Conservation (phyloP, 805 yeast species). For the Cyberlindnera maritima region DNA sequence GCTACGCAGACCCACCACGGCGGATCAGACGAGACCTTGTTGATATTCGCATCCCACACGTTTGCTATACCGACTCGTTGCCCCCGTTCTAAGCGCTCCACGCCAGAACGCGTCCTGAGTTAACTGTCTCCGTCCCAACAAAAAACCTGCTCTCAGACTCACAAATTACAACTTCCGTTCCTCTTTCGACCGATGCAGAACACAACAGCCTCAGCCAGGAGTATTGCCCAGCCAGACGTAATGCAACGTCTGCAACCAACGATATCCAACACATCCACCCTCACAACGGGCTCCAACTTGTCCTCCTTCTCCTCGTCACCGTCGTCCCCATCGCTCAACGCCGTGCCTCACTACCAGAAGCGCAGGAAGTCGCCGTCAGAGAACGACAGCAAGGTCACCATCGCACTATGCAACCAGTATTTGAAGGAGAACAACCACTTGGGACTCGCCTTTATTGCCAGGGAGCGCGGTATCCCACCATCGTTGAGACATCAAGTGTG, state of each 20-base stretch:
- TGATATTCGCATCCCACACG: no score
- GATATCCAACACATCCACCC: slow-evolving; percentile 20
- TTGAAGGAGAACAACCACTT: slow-evolving; percentile 61
- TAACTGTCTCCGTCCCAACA: no score
- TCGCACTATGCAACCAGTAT: slow-evolving; percentile 53
- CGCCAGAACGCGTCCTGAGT: no score
- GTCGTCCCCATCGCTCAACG: slow-evolving; percentile 11
- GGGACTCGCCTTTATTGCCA: slow-evolving; percentile 74
- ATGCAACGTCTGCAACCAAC: slow-evolving; percentile 20
- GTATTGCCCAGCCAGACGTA: slow-evolving; percentile 7
- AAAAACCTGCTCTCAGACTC: no score
- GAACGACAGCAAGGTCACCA: slow-evolving; percentile 15
- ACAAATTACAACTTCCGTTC: no score
- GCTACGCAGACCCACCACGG: no score
- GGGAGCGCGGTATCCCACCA: slow-evolving; percentile 86
- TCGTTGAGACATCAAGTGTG: slow-evolving; percentile 73
- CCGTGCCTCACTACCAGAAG: slow-evolving; percentile 5
- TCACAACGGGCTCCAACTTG: slow-evolving; percentile 14
- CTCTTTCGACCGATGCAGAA: no score
- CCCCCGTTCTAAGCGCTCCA: no score
- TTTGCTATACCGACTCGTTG: no score
- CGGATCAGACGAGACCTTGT: no score
- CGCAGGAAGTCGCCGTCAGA: slow-evolving; percentile 9
- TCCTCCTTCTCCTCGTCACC: slow-evolving; percentile 16
- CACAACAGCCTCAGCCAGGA: not conserved